Percentiles rank a stretch among this genome's conserved stretches.
These are phyloP conservation scores for Euphorbia pulcherrima DNA, from an alignment of 345 rosid genomes.

Conservation along the genomic window DNA sequence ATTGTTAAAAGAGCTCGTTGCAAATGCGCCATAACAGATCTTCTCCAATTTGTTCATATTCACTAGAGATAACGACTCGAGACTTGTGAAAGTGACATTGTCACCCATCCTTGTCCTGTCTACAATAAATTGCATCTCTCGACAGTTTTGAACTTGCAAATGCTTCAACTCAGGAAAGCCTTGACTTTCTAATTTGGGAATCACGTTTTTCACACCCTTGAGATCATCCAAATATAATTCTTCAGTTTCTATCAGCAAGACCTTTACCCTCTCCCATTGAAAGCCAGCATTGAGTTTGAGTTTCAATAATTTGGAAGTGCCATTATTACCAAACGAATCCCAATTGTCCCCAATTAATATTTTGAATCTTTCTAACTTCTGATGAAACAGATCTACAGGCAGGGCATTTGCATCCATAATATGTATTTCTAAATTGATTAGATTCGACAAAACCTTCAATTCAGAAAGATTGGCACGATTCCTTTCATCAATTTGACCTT, in stretches of 20 bases:
- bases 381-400: conserved; percentile 5
- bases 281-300: conserved; percentile 5
- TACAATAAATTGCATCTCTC: conserved; percentile 4
- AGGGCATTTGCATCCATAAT: conserved; percentile 5
- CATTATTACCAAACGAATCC: background rate
- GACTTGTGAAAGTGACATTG: background rate
- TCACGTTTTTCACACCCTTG: conserved; percentile 4
- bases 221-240: conserved; percentile 2
- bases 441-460: background rate
- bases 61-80: conserved; percentile 12
- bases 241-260: conserved; percentile 5
- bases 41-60: conserved; percentile 17
- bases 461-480: conserved; percentile 19
- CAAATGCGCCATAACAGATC: conserved; percentile 3
- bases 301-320: conserved; percentile 12
- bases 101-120: background rate
- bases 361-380: conserved; percentile 11
- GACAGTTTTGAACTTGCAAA: background rate
- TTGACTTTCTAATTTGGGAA: background rate
- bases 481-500: background rate
- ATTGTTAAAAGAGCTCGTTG: background rate
- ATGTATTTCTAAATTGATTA: background rate
- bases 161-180: background rate
- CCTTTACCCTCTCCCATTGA: background rate
- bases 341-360: conserved; percentile 19